These are phyloP conservation scores for Aureobasidium namibiae DNA, from an alignment of 2,329 filamentous ascomycete species.

Conservation along the genomic window DNA sequence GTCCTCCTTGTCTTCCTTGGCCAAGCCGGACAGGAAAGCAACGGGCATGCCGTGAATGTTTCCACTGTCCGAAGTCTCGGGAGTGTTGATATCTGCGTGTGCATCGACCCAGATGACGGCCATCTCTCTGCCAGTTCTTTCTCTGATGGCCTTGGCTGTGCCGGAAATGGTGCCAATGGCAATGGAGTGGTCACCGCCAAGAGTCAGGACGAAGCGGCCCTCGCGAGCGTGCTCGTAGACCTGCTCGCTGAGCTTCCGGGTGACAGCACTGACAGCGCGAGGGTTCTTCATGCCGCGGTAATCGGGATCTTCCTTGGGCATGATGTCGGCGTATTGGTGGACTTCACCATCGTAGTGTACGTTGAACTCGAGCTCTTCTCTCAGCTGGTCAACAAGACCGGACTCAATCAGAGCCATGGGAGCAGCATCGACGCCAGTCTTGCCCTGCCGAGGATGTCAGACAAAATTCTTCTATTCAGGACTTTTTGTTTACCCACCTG, in stretches of 20 bases:
- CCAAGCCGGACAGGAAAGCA: slow-evolving; percentile 79
- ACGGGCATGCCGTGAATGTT: slow-evolving; percentile 99
- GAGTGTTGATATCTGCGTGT: slow-evolving; percentile 95
- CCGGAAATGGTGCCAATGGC: slow-evolving; percentile 90
- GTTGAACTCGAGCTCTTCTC: slow-evolving; percentile 78
- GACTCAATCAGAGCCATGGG: slow-evolving; percentile 82
- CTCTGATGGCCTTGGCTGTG: slow-evolving; percentile 74
- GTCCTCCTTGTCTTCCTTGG: slow-evolving; percentile 64
- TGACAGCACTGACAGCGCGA: slow-evolving; percentile 76
- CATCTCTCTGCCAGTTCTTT: slow-evolving; percentile 73
- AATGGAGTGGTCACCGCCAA: slow-evolving; percentile 94
- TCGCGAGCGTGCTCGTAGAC: slow-evolving; percentile 78
- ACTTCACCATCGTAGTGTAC: slow-evolving; percentile 76
- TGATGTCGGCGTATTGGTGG: slow-evolving; percentile 70
- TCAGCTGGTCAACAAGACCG: slow-evolving; percentile 75
- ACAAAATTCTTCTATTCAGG: neutral
- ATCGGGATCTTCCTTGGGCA: slow-evolving; percentile 64
- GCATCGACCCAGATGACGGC: slow-evolving; percentile 99
- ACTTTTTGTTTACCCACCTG: slow-evolving; percentile 52
- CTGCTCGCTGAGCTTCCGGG: slow-evolving; percentile 67
- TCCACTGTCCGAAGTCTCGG: slow-evolving; percentile 78
- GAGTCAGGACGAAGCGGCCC: slow-evolving; percentile 81
- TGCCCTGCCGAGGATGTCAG: slow-evolving; percentile 51
- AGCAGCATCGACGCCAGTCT: slow-evolving; percentile 83
- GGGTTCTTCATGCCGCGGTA: slow-evolving; percentile 94